Evolutionary conservation across 192 early-diverging fungal genomes (phyloP).

Genomic region (Helicostylum pulchrum): DNA sequence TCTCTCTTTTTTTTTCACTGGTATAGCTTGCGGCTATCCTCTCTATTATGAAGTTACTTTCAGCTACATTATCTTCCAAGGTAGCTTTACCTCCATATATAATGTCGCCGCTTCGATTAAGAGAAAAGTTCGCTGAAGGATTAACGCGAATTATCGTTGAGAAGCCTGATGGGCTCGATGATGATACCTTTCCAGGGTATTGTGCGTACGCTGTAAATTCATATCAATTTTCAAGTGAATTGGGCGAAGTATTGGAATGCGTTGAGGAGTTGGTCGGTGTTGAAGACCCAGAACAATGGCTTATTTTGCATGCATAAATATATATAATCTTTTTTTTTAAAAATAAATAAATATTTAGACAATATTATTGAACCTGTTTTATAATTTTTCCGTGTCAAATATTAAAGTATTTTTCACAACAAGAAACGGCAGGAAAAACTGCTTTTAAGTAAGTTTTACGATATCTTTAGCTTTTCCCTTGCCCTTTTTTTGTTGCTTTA

Average conservation of each 20-base stretch:
- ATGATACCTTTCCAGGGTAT: slow-evolving; percentile 11
- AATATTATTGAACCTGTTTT: too few species aligned
- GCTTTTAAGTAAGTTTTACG: too few species aligned
- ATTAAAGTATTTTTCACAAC: too few species aligned
- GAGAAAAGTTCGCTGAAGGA: slow-evolving; percentile 4
- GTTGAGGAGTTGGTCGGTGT: slow-evolving; percentile 23
- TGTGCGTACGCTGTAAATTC: slow-evolving; percentile 23
- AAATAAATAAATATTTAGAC: neutral
- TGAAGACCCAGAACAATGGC: slow-evolving; percentile 24
- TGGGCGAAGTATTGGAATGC: slow-evolving; percentile 17
- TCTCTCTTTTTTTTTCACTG: too few species aligned
- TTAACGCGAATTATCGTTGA: neutral
- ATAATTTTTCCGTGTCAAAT: too few species aligned
- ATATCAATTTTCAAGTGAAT: slow-evolving; percentile 19
- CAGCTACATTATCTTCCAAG: slow-evolving; percentile 30
- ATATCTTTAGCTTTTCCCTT: too few species aligned
- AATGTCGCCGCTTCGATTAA: slow-evolving; percentile 18
- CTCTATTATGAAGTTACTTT: slow-evolving; percentile 27
- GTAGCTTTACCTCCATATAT: slow-evolving; percentile 29
- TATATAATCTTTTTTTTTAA: neutral
- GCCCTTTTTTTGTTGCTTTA: too few species aligned
- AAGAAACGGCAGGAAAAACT: too few species aligned
- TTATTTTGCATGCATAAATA: slow-evolving; percentile 3
- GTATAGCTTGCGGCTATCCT: slow-evolving; percentile 19
- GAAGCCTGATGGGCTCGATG: neutral